Evolutionary conservation across 192 early-diverging fungal genomes (phyloP).

Genomic region (Coemansia sp.): DNA sequence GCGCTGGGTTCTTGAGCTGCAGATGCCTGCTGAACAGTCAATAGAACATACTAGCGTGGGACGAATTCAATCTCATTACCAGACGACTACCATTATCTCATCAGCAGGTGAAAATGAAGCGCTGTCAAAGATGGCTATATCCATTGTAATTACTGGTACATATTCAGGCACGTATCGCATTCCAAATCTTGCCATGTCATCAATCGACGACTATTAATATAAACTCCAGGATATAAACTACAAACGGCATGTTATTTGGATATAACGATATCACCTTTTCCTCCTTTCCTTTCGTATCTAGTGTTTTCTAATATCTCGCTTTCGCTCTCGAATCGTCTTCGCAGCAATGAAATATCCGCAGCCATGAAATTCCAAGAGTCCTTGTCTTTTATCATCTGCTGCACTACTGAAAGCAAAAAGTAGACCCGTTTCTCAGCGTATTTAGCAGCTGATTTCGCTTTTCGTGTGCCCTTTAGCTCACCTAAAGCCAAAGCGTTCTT

Average conservation of each 20-base stretch:
- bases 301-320: constrained; percentile 2
- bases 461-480: too few species aligned
- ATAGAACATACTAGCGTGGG: constrained; percentile 6
- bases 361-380: constrained; percentile 47
- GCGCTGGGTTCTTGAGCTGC: constrained; percentile 25
- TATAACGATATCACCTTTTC: neutral
- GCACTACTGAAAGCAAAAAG: constrained; percentile 36
- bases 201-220: constrained; percentile 4
- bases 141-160: constrained; percentile 29
- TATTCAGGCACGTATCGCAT: constrained; percentile 26
- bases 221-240: neutral
- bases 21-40: constrained; percentile 27
- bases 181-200: constrained; percentile 26
- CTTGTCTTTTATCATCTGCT: constrained; percentile 27
- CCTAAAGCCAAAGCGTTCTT: constrained; percentile 9
- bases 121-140: constrained; percentile 27
- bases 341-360: constrained; percentile 36
- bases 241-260: neutral
- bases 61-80: constrained; percentile 12
- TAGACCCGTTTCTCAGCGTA: constrained; percentile 28
- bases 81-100: constrained; percentile 12
- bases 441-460: constrained; percentile 12
- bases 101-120: neutral
- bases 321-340: constrained; percentile 36
- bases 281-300: neutral